Base-by-base conservation (phyloP, 495 filamentous ascomycete species). In the Penicillium salamii region DNA sequence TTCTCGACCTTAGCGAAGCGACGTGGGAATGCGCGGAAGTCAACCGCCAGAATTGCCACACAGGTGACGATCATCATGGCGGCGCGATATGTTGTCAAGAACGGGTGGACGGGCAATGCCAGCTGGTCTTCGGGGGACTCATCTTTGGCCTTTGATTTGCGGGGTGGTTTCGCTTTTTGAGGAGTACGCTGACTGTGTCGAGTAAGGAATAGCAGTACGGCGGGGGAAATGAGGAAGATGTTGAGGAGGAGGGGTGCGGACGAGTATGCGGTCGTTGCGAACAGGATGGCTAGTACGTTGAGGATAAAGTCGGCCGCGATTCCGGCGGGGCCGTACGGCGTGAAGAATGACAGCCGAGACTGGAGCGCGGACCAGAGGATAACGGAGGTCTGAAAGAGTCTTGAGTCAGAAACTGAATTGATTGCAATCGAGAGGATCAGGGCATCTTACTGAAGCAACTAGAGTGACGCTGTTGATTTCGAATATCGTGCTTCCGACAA, bases 1-100 rank as follows among this genome's bases (percentile, higher is more conserved):
- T 86, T 97, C 70, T 99, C 93, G 0, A 91, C 93, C 72, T 99
- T 99, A 15, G 90, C 93, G 61, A 97, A 97, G 5, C 93, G 86
- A 2, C 93, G 83, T 2, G 93, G 93, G 54, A 99, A 99, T 42
- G 95, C 71, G 15, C 75, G 81, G 61, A 99, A 99, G 69, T 99
- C 93, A 17, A 99, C 93, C 8, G 95, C 93, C n/a, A 99, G 79
- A 53, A 99, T 97, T 40, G 90, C 89, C 20, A 91, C 66, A 59
- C 90, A 95, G 17, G 95, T 99, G 26, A 90, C 75, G n/a, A 96
- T 77, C 76, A 99, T 81, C 91, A 99, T 96, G 23, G 80, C 78
- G 1, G 87, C 90, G 29, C 93, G 83, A 57, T 97, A 97, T 17
- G 81, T 87, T 1, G 93, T 97, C 50, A 99, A 68, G 69, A 96